A percentile compares a stretch with the other conserved stretches of the same genome.
Evolutionary conservation across 345 rosid species (phyloP).

Genomic region (Clausena lansium): DNA sequence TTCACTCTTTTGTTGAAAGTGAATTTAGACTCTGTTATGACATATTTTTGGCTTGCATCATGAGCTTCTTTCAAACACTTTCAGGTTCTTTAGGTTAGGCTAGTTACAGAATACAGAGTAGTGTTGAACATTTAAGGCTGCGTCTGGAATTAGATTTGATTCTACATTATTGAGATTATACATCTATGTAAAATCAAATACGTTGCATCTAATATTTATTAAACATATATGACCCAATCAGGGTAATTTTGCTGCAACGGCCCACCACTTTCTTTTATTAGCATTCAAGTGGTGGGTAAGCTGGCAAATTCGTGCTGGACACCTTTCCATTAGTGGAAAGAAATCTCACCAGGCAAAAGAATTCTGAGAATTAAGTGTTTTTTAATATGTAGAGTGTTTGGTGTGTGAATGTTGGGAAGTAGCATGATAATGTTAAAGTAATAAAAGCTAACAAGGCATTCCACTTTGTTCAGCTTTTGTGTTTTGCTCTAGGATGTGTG

Average conservation of each 20-base stretch:
- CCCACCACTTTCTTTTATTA: constrained; percentile 31
- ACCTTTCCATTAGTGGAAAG: constrained; percentile 40
- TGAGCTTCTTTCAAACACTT: not conserved
- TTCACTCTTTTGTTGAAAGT: not conserved
- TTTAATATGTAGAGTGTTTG: not conserved
- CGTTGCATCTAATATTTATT: not conserved
- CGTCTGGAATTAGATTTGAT: not conserved
- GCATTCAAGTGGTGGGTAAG: constrained; percentile 26
- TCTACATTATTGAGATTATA: not conserved
- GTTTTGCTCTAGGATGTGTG: constrained; percentile 14
- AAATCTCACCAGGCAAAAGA: constrained; percentile 18
- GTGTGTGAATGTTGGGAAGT: constrained; percentile 16
- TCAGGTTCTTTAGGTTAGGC: not conserved
- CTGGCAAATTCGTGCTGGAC: constrained; percentile 24
- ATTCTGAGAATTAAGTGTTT: not conserved
- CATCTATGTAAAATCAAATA: not conserved
- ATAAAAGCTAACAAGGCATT: constrained; percentile 17
- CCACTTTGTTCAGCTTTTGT: constrained; percentile 31
- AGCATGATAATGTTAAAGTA: constrained; percentile 19
- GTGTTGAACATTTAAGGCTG: not conserved
- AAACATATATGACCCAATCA: not conserved
- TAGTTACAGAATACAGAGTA: not conserved
- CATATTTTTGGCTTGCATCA: not conserved
- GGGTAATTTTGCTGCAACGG: constrained; percentile 9
- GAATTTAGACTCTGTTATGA: not conserved